Conservation (phyloP, 202 grass and related monocot genomes). For the Sporobolus alterniflorus region DNA sequence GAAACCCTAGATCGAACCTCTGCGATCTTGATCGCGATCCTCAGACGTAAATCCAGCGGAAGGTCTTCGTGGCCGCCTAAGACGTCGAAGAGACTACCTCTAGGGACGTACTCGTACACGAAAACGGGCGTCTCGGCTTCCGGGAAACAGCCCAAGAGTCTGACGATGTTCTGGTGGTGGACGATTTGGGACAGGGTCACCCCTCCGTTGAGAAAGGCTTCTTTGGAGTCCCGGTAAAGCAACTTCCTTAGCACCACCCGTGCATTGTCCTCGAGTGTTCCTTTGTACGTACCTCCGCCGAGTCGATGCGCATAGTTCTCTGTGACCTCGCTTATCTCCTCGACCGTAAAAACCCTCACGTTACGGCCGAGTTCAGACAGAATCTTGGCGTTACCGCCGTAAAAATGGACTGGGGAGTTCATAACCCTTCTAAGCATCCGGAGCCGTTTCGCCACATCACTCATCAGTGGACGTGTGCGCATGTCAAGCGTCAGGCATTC, state of each 20-base stretch:
- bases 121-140: conserved; percentile 37
- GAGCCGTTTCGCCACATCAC: neutral
- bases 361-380: neutral
- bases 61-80: conserved; percentile 3
- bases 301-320: neutral
- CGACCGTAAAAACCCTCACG: neutral
- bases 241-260: conserved; percentile 3
- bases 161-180: conserved; percentile 56
- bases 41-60: conserved; percentile 20
- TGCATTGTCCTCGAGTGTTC: conserved; percentile 37
- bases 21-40: conserved; percentile 36
- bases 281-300: neutral
- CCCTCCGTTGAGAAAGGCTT: neutral
- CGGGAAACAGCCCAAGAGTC: conserved; percentile 58
- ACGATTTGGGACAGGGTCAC: conserved; percentile 14
- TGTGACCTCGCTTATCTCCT: conserved; percentile 7
- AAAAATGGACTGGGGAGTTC: neutral
- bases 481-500: neutral
- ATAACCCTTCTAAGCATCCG: neutral
- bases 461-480: neutral
- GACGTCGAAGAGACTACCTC: conserved; percentile 45
- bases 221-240: neutral
- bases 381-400: neutral
- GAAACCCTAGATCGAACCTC: conserved; percentile 31
- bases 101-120: conserved; percentile 48